Percentiles rank a stretch among this genome's conserved stretches.
Conservation (phyloP, 2,329 filamentous ascomycete species). For the Zopfia rhizophila region DNA sequence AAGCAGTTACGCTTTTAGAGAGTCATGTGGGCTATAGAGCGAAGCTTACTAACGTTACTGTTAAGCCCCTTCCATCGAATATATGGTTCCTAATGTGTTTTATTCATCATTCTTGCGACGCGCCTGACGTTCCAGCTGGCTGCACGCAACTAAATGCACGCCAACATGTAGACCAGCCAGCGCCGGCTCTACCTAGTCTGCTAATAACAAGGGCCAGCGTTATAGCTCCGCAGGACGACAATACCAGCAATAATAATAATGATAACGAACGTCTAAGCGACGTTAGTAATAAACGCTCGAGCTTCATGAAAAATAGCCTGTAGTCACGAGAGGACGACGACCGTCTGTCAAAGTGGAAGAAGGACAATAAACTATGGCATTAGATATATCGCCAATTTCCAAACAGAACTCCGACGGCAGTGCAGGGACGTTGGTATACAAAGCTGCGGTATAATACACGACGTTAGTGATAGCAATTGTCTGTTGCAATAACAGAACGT, state of each 20-base stretch:
- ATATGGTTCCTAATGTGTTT: conserved; percentile 12
- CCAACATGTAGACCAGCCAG: conserved; percentile 2
- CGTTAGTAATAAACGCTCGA: conserved; percentile 7
- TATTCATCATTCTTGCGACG: background rate
- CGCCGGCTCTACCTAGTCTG: conserved; percentile 8
- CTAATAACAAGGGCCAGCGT: background rate
- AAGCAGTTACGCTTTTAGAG: conserved; percentile 9
- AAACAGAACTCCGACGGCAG: conserved; percentile 13
- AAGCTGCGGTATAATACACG: too few species aligned
- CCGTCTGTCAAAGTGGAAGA: conserved; percentile 12
- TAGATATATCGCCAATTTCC: conserved; percentile 18
- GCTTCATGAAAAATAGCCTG: conserved; percentile 9
- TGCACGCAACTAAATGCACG: too few species aligned
- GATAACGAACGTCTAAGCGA: conserved; percentile 10
- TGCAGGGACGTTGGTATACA: conserved; percentile 18
- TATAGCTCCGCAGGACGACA: conserved; percentile 1
- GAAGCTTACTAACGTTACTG: too few species aligned
- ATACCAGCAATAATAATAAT: background rate
- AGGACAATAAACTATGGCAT: conserved; percentile 15
- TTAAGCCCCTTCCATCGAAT: conserved; percentile 4
- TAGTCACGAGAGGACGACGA: conserved; percentile 17
- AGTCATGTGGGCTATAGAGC: conserved; percentile 4
- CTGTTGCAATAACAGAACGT: too few species aligned
- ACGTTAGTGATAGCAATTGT: too few species aligned
- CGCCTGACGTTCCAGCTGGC: too few species aligned